Evolutionary conservation across 1,284 basidiomycete species (phyloP), one percentile per base, ranked within the genome.

Genomic region (Neotropicomus parvogracilis): DNA sequence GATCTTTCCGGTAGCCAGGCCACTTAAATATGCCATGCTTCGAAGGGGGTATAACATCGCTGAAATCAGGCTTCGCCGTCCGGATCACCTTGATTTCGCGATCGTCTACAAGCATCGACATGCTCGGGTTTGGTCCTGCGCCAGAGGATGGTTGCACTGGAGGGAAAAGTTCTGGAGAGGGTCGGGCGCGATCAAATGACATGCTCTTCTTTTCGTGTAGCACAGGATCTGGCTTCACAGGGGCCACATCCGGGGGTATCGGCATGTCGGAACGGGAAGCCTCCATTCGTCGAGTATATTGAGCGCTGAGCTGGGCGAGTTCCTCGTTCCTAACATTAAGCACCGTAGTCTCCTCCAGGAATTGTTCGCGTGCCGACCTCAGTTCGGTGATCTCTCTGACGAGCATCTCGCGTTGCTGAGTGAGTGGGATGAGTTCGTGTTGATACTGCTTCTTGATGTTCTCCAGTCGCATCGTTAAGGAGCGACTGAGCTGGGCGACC

Each of bases 291-390:
- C 86, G 82, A 5, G 81, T 70, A 55, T 94, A 88, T 48, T 91
- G 86, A 2, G 84, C 75, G 57, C 89, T 88, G 44, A 95, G 78
- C 63, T 93, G 88, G 6, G 87, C 88, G 11, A 98, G 77, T 65
- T 95, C 90, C 60, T 95, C 93, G 69, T 98, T 97, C 49, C 93
- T 84, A 13, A 85, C 86, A 62, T 92, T 93, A 42, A 99, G 78
- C 17, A 85, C 83, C 0, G 91, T 87, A 1, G 93, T 90, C 71
- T 98, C 95, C 59, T 97, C 94, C 16, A 95, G 70, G 70, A 89
- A 90, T 33, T 87, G 79, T 58, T 97, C 91, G 26, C 91, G 81
- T 4, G 89, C 84, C 26, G 91, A 87, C 60, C 85, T 86, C 44
- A 99, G 83, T 59, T 97, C 94, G 9, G 79, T 75, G 49, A 98